Evolutionary conservation across 2,329 filamentous ascomycete genomes (phyloP), one percentile per base, ranked within the genome.

Genomic region (Didymella segeticola): DNA sequence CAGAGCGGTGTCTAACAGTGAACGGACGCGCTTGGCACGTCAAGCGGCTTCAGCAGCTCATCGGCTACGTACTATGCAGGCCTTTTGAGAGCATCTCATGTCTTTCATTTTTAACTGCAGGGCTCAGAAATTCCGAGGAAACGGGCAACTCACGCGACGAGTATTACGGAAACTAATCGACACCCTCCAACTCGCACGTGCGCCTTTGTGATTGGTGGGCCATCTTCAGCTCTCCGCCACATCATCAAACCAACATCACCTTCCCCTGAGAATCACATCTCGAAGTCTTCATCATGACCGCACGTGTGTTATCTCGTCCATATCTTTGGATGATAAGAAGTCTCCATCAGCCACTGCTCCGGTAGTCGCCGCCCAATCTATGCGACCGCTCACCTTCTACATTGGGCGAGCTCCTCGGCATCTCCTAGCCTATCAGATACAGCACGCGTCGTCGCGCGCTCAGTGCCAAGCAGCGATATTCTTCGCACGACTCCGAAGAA

Each of bases 241-340:
- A 43, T 33, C 15, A 43, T 4, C 26, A 31, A 31, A 22, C 26
- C 10, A 20, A 29, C 49, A 23, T 37, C 34, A 31, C 20, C 29
- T 48, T 33, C 31, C 33, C 39, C 43, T 43, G n/a, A 45, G 31
- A 38, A 30, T 23, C 33, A 34, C 39, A 41, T 34, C 2, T 31
- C 15, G 10, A 22, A 17, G 12, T 17, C 5, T 29, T 17, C 23
- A 41, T 36, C 20, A 23, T 22, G 14, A 37, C 33, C 43, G 12
- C 51, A 54, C 45, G 51, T 54, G 51, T 41, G 45, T 54, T 54
- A 54, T 54, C 46, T 54, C 45, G 29, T 14, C 26, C 46, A 45
- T 41, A 46, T 54, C 51, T 45, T 20, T 54, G 51, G 51, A 45
- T 45, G 39, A 54, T 49, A 47, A 29, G 45, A 4, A 36, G 17